Evolutionary conservation across 78 protist genomes (phyloP).

Genomic region (Dictyostelium capitatum): DNA sequence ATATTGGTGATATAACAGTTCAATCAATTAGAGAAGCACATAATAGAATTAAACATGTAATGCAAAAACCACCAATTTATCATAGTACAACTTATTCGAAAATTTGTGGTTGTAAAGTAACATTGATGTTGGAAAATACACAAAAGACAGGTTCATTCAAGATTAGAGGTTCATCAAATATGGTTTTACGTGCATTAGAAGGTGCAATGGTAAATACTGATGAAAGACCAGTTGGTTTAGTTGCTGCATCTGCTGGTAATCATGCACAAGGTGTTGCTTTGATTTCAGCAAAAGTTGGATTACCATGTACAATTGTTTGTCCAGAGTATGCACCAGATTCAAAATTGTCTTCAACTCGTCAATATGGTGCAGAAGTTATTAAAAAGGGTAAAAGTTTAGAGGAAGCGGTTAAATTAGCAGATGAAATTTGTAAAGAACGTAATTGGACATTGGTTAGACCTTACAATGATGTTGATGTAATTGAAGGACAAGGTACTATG

Average conservation of each 20-base stretch:
- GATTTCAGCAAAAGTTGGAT: slow-evolving; percentile 71
- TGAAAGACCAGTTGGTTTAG: slow-evolving; percentile 71
- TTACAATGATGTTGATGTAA: slow-evolving; percentile 84
- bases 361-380: slow-evolving; percentile 87
- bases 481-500: slow-evolving; percentile 91
- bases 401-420: slow-evolving; percentile 71
- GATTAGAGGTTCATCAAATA: slow-evolving; percentile 84
- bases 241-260: slow-evolving; percentile 91
- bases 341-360: slow-evolving; percentile 75
- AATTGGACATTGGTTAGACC: slow-evolving; percentile 85
- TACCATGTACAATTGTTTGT: slow-evolving; percentile 88
- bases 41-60: slow-evolving; percentile 64
- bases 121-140: slow-evolving; percentile 78
- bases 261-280: slow-evolving; percentile 92
- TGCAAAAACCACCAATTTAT: slow-evolving; percentile 72
- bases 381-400: slow-evolving; percentile 80
- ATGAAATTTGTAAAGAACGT: slow-evolving; percentile 75
- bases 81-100: slow-evolving; percentile 65
- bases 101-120: slow-evolving; percentile 71
- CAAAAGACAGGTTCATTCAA: slow-evolving; percentile 86
- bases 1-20: slow-evolving; percentile 54
- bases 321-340: slow-evolving; percentile 90
- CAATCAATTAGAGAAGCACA: slow-evolving; percentile 74
- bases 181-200: slow-evolving; percentile 78
- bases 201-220: slow-evolving; percentile 57